Conservation (phyloP, 208 protist species). For the Trypanosoma congolense region DNA sequence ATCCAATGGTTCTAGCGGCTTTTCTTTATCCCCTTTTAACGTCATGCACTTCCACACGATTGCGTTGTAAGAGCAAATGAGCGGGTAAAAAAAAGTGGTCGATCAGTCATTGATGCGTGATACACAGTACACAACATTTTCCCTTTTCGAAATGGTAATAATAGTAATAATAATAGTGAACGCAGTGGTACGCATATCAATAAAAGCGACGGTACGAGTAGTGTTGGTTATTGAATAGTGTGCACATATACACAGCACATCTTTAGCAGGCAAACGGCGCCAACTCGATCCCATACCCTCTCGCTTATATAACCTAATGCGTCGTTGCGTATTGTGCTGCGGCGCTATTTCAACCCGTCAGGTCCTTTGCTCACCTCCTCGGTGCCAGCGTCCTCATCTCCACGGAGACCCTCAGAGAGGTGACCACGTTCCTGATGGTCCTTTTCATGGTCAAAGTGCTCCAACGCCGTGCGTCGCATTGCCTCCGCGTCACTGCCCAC, state of each 20-base stretch:
- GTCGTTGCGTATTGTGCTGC: no score
- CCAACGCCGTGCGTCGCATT: slow-evolving; percentile 69
- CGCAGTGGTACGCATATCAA: background rate
- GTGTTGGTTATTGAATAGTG: background rate
- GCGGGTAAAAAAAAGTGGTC: no score
- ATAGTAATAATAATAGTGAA: slow-evolving; percentile 2
- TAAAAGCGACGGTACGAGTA: background rate
- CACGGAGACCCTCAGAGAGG: slow-evolving; percentile 32
- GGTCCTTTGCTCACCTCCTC: background rate
- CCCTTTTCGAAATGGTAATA: no score
- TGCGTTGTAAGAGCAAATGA: no score
- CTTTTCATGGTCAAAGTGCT: slow-evolving; percentile 71
- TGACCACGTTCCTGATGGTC: slow-evolving; percentile 58
- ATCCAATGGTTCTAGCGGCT: no score
- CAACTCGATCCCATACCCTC: no score
- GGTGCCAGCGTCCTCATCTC: background rate
- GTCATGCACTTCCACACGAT: no score
- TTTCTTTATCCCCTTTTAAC: no score
- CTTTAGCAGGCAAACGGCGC: no score
- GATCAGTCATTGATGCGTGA: no score
- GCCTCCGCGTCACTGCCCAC: slow-evolving; percentile 58
- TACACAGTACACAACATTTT: no score
- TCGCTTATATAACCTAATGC: no score
- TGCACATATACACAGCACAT: background rate
- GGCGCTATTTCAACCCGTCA: slow-evolving; percentile 3